Conservation (phyloP, 1,139 yeast species). For the Kodamaea sp. region DNA sequence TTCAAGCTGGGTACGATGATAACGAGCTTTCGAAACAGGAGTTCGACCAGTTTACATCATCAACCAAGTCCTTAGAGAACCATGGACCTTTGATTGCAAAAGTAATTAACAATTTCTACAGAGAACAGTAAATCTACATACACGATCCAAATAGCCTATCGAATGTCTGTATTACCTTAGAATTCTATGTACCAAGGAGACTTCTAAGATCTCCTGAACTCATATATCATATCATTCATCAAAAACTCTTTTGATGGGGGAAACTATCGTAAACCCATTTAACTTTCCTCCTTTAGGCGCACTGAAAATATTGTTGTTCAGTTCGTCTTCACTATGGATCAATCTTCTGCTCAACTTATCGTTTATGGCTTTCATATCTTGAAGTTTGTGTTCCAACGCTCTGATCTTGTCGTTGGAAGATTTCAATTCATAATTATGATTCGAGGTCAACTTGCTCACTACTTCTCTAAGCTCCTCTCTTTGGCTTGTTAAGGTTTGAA, state of each 20-base stretch:
- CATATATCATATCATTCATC: conserved; percentile 19
- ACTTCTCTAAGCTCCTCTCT: conserved; percentile 63
- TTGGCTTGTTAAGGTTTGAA: conserved; percentile 47
- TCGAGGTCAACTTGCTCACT: conserved; percentile 36
- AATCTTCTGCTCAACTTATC: conserved; percentile 35
- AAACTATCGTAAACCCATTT: conserved; percentile 45
- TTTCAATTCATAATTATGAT: conserved; percentile 39
- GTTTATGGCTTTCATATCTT: conserved; percentile 35
- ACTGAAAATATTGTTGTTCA: conserved; percentile 1
- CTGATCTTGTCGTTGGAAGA: conserved; percentile 46
- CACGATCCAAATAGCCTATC: too few relatives aligned
- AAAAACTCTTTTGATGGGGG: conserved; percentile 37
- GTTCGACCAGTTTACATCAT: conserved; percentile 28
- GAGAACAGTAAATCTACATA: too few relatives aligned
- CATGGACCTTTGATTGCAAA: conserved; percentile 38
- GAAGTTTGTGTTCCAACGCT: conserved; percentile 39
- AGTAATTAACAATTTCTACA: conserved; percentile 30
- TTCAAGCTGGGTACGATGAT: conserved; percentile 10
- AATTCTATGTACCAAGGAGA: too few relatives aligned
- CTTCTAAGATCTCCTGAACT: too few relatives aligned
- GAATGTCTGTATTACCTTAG: too few relatives aligned
- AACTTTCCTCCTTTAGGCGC: conserved; percentile 37
- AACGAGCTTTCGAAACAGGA: conserved; percentile 13
- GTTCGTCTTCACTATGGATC: conserved; percentile 5
- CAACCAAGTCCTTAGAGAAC: conserved; percentile 33